Evolutionary conservation across 1,139 yeast species (phyloP), one percentile per base, ranked within the genome.

Genomic region (Debaryomyces subglobosus): DNA sequence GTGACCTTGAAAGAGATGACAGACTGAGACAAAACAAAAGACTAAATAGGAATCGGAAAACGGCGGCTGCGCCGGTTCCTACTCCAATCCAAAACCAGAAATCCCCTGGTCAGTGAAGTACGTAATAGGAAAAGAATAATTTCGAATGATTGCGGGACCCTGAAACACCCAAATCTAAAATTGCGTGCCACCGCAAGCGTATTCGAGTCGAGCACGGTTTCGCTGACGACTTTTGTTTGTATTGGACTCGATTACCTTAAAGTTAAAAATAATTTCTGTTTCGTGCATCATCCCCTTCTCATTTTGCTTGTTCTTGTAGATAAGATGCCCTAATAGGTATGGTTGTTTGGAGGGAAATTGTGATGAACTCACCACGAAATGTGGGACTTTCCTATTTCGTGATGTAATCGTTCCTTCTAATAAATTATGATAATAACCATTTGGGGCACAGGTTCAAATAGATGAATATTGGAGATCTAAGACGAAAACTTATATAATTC

Each of bases 1-100:
- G 98, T 39, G 96, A 86, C 56, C 68, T 87, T 50, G 91, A 86
- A 29, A 72, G 86, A 48, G 79, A 75, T 27, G 78, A 74, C 49
- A 65, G 62, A 48, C 58, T 62, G 49, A 72, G 68, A 60, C 51
- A 58, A 42, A 49, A 62, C 59, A 54, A 58, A 40, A 54, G 56
- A 43, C 43, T 51, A 1, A 55, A 49, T 5, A 60, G 74, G 44
- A 65, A 60, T 44, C 68, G 67, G 54, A 73, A 71, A 53, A 72
- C 71, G 6, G 77, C 78, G 1, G 78, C 78, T 3, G 79, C 79
- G 1, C 79, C 79, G 0, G 62, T 67, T 8, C 71, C 71, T 3
- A 55, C 55, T 33, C 54, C 56, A 7, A 33, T 50, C 21, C 49
- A 41, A 33, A 42, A 40, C 20, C 43, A 40, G 16, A 40, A 40